These are phyloP conservation scores for Parasitella parasitica DNA, from an alignment of 371 early-diverging fungal genomes.

Conservation along the genomic window DNA sequence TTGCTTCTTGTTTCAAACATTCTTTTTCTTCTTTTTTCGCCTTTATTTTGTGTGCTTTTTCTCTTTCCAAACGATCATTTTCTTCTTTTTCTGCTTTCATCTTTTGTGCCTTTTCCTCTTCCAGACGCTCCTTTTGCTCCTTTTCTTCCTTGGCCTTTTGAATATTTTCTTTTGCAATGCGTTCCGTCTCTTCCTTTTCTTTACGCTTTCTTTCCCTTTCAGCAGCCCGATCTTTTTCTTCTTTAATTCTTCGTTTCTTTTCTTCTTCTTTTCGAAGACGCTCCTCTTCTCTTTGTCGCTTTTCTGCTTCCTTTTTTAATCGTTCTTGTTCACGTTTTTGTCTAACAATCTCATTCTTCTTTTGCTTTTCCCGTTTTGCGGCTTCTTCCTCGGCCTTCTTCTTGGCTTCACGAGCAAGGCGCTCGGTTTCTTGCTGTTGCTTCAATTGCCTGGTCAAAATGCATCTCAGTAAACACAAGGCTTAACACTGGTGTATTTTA, in stretches of 20 bases:
- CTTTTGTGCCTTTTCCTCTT: constrained; percentile 5
- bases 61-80: constrained; percentile 8
- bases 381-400: constrained; percentile 43
- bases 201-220: constrained; percentile 18
- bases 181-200: constrained; percentile 36
- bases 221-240: constrained; percentile 19
- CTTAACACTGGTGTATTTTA: neutral
- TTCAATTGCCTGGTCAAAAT: constrained; percentile 30
- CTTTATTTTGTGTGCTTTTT: neutral
- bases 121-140: constrained; percentile 20
- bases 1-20: neutral
- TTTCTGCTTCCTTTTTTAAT: constrained; percentile 34
- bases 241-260: constrained; percentile 21
- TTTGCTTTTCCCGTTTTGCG: constrained; percentile 35
- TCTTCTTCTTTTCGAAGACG: constrained; percentile 22
- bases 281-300: constrained; percentile 38
- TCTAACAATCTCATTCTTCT: constrained; percentile 46
- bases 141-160: constrained; percentile 35
- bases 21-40: constrained; percentile 36
- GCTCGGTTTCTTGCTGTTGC: constrained; percentile 43
- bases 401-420: constrained; percentile 43
- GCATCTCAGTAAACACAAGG: neutral
- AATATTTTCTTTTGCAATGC: constrained; percentile 9
- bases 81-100: constrained; percentile 44
- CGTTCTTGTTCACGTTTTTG: constrained; percentile 51